phyloP scores from a whole-genome alignment of 225 moss, liverwort and hornwort species.

The Neckera pumila region DNA sequence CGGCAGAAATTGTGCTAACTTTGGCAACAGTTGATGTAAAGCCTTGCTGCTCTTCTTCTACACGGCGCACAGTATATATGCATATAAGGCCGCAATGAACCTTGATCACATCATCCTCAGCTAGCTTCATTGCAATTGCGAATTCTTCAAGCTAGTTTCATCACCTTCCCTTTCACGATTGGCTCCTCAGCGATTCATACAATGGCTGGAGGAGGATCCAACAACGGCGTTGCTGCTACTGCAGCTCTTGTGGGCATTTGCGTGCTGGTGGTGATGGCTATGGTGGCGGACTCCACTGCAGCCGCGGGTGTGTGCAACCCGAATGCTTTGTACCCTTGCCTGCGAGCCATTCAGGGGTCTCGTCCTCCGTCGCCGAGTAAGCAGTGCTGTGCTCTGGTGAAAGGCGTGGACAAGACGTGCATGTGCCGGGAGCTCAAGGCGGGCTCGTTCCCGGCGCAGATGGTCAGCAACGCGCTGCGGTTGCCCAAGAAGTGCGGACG shows the following conservation, averaged over 20 bases:
- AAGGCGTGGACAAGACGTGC: not conserved
- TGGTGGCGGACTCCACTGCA: not conserved
- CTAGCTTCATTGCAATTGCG: not conserved
- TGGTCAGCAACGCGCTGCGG: not conserved
- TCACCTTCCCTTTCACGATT: not conserved
- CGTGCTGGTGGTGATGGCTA: not conserved
- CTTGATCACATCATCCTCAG: not conserved
- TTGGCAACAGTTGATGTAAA: no score
- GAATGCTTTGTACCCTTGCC: not conserved
- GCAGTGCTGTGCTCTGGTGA: not conserved
- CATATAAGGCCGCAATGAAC: not conserved
- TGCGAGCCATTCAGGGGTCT: not conserved
- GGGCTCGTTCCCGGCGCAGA: not conserved
- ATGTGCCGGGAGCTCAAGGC: constrained; percentile 4
- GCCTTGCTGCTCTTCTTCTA: not conserved
- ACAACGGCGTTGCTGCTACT: not conserved
- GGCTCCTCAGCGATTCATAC: not conserved
- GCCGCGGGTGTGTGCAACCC: not conserved
- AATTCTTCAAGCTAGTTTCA: not conserved
- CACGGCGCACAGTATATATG: not conserved
- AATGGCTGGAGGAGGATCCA: not conserved
- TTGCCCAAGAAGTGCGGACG: not conserved
- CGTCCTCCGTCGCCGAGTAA: not conserved
- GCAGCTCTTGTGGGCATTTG: not conserved
- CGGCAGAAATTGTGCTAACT: not conserved